Percentiles rank a stretch among this genome's conserved stretches.
These are phyloP conservation scores for Zygosaccharomyces pseudobailii DNA, from an alignment of 1,139 yeast species.

Conservation along the genomic window DNA sequence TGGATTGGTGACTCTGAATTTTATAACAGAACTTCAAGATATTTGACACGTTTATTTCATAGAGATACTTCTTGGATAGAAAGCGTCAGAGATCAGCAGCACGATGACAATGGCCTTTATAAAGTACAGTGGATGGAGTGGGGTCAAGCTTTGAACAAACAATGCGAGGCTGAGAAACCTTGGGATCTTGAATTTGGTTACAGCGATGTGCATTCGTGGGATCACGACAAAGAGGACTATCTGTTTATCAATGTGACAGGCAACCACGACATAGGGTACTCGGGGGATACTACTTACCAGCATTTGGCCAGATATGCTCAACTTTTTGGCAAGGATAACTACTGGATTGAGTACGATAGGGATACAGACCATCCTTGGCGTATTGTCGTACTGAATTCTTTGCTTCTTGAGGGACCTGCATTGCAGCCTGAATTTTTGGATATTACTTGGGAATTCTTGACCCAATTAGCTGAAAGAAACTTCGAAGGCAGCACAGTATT, in stretches of 20 bases:
- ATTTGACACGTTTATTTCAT: slow-evolving; percentile 54
- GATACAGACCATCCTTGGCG: slow-evolving; percentile 71
- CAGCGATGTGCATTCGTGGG: slow-evolving; percentile 65
- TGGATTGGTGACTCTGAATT: slow-evolving; percentile 94
- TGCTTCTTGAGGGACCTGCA: slow-evolving; percentile 88
- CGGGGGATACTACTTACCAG: slow-evolving; percentile 91
- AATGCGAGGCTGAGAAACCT: slow-evolving; percentile 36
- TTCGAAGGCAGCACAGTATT: slow-evolving; percentile 78
- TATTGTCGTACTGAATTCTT: slow-evolving; percentile 75
- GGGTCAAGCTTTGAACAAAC: slow-evolving; percentile 43
- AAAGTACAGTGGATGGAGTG: slow-evolving; percentile 42
- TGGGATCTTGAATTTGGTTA: slow-evolving; percentile 49
- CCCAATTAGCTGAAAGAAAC: slow-evolving; percentile 46
- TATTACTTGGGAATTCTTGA: slow-evolving; percentile 69
- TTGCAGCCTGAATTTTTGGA: slow-evolving; percentile 63
- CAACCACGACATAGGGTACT: slow-evolving; percentile 92
- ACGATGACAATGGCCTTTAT: slow-evolving; percentile 27
- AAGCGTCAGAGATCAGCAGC: slow-evolving; percentile 15
- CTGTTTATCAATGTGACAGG: slow-evolving; percentile 81
- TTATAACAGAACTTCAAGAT: slow-evolving; percentile 69
- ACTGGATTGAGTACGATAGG: slow-evolving; percentile 62
- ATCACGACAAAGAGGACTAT: slow-evolving; percentile 35
- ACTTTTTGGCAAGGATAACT: slow-evolving; percentile 81
- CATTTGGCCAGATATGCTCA: slow-evolving; percentile 74
- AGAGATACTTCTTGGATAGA: slow-evolving; percentile 21